phyloP scores from a whole-genome alignment of 2,329 filamentous ascomycete genomes.

The Diaporthe velutina region DNA sequence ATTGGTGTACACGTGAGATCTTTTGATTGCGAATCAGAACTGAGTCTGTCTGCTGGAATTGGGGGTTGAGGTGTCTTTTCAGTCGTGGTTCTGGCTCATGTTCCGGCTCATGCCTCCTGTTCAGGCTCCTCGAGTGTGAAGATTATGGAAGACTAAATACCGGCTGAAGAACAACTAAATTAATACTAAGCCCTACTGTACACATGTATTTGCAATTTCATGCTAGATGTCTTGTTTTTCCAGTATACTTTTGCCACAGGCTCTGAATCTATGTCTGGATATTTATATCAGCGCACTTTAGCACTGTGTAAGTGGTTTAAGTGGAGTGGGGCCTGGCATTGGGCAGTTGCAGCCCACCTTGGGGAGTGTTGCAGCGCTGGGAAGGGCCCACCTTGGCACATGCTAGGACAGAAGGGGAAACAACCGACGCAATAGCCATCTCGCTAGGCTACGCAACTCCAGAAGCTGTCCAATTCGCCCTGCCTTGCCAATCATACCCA shows the following conservation, averaged over 20 bases:
- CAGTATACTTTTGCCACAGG: background rate
- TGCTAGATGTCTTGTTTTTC: background rate
- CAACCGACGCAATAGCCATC: constrained; percentile 31
- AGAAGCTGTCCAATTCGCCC: constrained; percentile 31
- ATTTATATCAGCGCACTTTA: background rate
- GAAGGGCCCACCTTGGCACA: background rate
- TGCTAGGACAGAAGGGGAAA: constrained; percentile 31
- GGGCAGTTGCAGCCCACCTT: constrained; percentile 11
- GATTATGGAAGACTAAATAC: too few species aligned
- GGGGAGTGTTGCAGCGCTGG: background rate
- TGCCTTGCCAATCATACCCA: constrained; percentile 34
- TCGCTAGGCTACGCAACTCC: constrained; percentile 29
- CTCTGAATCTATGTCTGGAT: background rate
- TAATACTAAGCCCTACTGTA: too few species aligned
- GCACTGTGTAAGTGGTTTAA: background rate
- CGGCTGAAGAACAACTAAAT: too few species aligned
- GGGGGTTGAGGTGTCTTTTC: background rate
- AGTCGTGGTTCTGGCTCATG: too few species aligned
- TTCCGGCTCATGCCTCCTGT: too few species aligned
- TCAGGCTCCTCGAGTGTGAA: too few species aligned
- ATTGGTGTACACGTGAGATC: background rate
- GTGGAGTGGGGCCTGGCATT: constrained; percentile 8
- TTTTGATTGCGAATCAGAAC: background rate
- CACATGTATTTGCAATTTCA: too few species aligned
- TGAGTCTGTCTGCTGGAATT: background rate